Evolutionary conservation across 805 yeast genomes (phyloP), one percentile per base, ranked within the genome.

Genomic region (Hyphopichia homilentoma): DNA sequence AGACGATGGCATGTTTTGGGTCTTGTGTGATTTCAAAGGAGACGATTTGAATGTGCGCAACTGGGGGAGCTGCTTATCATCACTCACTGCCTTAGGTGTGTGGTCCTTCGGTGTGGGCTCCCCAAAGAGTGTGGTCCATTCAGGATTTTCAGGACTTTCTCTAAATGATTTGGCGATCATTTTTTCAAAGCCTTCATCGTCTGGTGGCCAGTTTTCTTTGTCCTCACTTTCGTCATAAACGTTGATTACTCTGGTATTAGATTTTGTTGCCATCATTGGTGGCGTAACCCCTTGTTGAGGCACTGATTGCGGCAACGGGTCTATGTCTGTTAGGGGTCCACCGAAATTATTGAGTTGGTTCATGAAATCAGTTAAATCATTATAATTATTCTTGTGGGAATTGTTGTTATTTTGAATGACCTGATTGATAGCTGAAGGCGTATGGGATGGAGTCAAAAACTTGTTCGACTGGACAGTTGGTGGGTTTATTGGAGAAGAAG

Each of bases 211-310:
- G 25, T 54, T 54, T 35, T 54, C 59, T 33, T 54, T 54, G 41
- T 58, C 53, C 33, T 59, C 61, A 56, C 40, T 54, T 25, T 50
- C 61, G 21, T 66, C 75, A 35, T 69, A 73, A n/a, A 75, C 39
- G 38, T 71, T 73, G 28, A 75, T 74, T 15, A 75, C 65, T 25
- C 78, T 61, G 3, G 80, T 75, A 43, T 73, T 75, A 25, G 70
- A 53, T 45, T 75, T 75, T 4, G 73, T 71, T n/a, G 80, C 80
- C 54, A 62, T 61, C 73, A 58, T 69, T 40, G 70, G 70, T 31
- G 69, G 73, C 5, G 70, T 65, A 4, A 48, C 47, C 4, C 64
- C 65, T 30, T 43, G 50, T 23, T 35, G 41, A 6, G n/a, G 5
- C 48, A 25, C 59, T 21, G 51, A 61, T 24, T 57, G 61, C 5